A percentile compares a stretch with the other conserved stretches of the same genome.
Conservation (phyloP, 2,329 filamentous ascomycete species). For the Orbilia javanica region DNA sequence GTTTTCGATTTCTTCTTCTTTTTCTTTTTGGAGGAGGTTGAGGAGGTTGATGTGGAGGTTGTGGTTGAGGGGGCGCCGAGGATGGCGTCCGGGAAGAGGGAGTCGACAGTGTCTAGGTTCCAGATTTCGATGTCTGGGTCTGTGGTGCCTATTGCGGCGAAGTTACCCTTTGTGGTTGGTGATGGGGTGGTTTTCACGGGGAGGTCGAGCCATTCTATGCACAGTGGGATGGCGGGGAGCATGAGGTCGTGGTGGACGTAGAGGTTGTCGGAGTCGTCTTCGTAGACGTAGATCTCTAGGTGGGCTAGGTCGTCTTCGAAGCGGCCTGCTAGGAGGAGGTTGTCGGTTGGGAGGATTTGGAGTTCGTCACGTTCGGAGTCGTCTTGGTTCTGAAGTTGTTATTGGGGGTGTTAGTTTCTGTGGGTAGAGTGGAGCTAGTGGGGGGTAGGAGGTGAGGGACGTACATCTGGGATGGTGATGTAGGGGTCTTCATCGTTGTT, state of each 20-base stretch:
- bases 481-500: constrained; percentile 96
- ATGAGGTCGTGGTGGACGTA: constrained; percentile 99
- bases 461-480: constrained; percentile 81
- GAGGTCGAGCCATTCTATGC: constrained; percentile 94
- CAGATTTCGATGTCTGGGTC: constrained; percentile 98
- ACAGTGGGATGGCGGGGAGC: constrained; percentile 95
- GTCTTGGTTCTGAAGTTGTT: constrained; percentile 66
- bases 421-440: background rate
- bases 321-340: constrained; percentile 89
- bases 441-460: background rate
- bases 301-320: constrained; percentile 97
- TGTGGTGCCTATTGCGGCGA: constrained; percentile 95
- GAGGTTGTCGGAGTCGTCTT: constrained; percentile 93
- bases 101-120: constrained; percentile 95
- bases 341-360: constrained; percentile 92
- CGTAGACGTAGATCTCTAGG: constrained; percentile 96
- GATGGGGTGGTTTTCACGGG: constrained; percentile 78
- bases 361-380: constrained; percentile 93
- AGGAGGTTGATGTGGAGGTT: constrained; percentile 66
- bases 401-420: background rate
- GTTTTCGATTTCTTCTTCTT: constrained; percentile 94
- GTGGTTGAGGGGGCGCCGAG: constrained; percentile 76
- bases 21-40: constrained; percentile 69
- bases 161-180: constrained; percentile 77
- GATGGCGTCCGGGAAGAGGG: constrained; percentile 98